A percentile compares a stretch with the other conserved stretches of the same genome.
These are phyloP conservation scores for Phlebiopsis gigantea DNA, from an alignment of 768 basidiomycete species.

Conservation along the genomic window DNA sequence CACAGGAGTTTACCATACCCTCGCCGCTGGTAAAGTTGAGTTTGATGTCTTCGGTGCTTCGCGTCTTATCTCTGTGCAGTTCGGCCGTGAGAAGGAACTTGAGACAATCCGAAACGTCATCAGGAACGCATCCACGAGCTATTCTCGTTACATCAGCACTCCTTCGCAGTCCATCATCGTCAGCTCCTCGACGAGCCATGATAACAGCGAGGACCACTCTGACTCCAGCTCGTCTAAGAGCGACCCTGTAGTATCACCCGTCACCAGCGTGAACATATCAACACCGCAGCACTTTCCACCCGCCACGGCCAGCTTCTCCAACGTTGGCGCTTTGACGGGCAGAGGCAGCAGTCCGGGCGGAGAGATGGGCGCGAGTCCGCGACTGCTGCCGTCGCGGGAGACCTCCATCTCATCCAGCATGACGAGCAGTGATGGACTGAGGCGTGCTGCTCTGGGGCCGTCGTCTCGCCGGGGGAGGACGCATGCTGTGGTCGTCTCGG, in stretches of 20 bases:
- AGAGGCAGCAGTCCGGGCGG: not conserved
- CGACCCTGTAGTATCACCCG: slow-evolving; percentile 3
- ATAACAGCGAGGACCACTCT: slow-evolving; percentile 11
- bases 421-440: slow-evolving; percentile 37
- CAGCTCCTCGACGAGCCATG: slow-evolving; percentile 30
- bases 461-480: slow-evolving; percentile 40
- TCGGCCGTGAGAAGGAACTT: slow-evolving; percentile 68
- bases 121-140: slow-evolving; percentile 46
- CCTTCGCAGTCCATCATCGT: slow-evolving; percentile 36
- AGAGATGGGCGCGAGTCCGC: not conserved
- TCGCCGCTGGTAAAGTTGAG: slow-evolving; percentile 45
- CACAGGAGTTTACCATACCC: slow-evolving; percentile 66
- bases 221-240: slow-evolving; percentile 12
- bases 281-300: not conserved
- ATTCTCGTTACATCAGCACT: slow-evolving; percentile 47
- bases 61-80: slow-evolving; percentile 29
- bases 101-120: slow-evolving; percentile 63
- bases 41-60: not conserved
- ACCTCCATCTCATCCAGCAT: slow-evolving; percentile 18
- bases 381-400: slow-evolving; percentile 6
- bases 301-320: not conserved
- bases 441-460: slow-evolving; percentile 39
- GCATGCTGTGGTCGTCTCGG: slow-evolving; percentile 57
- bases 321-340: not conserved
- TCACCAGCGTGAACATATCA: slow-evolving; percentile 3